Evolutionary conservation across 345 rosid species (phyloP), one percentile per base, ranked within the genome.

Genomic region (Camelina laxa): DNA sequence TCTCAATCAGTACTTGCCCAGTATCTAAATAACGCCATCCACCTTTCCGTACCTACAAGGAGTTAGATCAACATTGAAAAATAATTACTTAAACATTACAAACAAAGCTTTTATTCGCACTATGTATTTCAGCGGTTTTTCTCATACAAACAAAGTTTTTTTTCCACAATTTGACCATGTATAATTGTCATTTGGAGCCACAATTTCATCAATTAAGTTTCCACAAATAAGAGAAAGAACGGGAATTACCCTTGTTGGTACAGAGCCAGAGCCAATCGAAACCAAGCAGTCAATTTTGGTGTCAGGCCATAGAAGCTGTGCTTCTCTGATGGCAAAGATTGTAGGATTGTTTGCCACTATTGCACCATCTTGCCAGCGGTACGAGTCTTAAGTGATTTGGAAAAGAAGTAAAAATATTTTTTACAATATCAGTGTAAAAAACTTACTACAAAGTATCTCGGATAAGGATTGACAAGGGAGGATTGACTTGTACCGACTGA

Each of bases 351-450:
- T 95, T 65, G 99, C 98, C 65, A 95, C 97, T 77, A 95, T 89
- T 56, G 98, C 99, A 77, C 98, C 99, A 86, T 95, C 99, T 88
- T 95, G 98, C 99, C 98, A 95, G 75, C 98, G 96, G 70, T 84
- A 85, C 53, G 85, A 74, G 76, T 86, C 99, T 95, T 66, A 11
- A 49, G 69, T 58, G 80, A 79, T 53, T 60, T 72, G 19, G 47
- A 19, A 17, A 53, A 9, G 6, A 39, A 80, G 24, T 17, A 45
- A 19, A 45, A 12, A 75, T n/a, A 72, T 68, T 54, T n/a, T 73
- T 45, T 45, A 60, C 33, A 17, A 14, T 35, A 39, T 67, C 55
- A 73, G 53, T 13, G 6, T 71, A 11, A 31, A 22, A 11, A 66
- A 19, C 22, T 64, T 59, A 57, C 24, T 22, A 58, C 7, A 13